These are phyloP conservation scores for Dinochytrium kinnereticum DNA, from an alignment of 371 early-diverging fungal genomes.

Conservation along the genomic window DNA sequence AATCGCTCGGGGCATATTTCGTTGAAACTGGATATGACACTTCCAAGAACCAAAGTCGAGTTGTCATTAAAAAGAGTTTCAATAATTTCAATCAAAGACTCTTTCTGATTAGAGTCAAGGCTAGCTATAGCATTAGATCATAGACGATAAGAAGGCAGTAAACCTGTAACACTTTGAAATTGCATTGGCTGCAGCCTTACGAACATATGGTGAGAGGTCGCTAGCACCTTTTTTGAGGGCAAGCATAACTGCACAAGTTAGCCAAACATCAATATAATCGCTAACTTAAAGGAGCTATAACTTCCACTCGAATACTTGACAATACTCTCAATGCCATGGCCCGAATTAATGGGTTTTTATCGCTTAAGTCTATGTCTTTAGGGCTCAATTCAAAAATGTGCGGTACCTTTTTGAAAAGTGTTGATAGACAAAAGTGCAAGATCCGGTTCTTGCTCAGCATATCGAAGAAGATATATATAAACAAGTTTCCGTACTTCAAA, in stretches of 20 bases:
- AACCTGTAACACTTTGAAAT: conserved; percentile 87
- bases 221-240: conserved; percentile 85
- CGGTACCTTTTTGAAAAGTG: conserved; percentile 83
- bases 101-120: conserved; percentile 78
- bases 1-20: conserved; percentile 84
- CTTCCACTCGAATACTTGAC: conserved; percentile 90
- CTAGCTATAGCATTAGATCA: conserved; percentile 43
- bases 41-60: conserved; percentile 85
- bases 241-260: conserved; percentile 72
- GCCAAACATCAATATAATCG: not conserved
- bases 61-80: conserved; percentile 79
- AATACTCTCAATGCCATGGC: conserved; percentile 95
- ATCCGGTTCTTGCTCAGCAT: conserved; percentile 95
- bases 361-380: conserved; percentile 73
- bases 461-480: conserved; percentile 90
- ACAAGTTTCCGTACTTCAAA: conserved; percentile 92
- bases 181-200: conserved; percentile 91
- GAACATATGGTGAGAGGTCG: conserved; percentile 91
- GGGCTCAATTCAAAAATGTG: not conserved
- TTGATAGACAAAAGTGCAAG: conserved; percentile 92
- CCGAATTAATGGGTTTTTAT: conserved; percentile 88
- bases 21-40: conserved; percentile 84
- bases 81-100: conserved; percentile 77
- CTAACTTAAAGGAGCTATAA: conserved; percentile 75
- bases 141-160: not conserved